Evolutionary conservation across 1,284 basidiomycete species (phyloP).

Genomic region (Melanopsichium pennsylvanicum): DNA sequence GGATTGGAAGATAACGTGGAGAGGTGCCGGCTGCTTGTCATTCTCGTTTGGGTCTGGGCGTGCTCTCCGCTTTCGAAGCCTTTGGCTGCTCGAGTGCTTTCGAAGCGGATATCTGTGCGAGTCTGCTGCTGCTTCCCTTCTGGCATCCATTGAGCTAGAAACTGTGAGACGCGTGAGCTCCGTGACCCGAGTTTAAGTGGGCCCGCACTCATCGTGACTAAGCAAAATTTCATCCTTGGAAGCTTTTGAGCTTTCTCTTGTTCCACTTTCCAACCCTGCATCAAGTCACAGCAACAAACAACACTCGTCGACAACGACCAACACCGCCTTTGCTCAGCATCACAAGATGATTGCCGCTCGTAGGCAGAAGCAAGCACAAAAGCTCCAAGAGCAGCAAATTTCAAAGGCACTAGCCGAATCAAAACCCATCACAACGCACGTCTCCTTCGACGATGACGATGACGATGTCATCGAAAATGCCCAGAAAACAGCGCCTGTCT

Average conservation of each 20-base stretch:
- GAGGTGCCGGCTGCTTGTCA: background rate
- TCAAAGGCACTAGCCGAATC: slow-evolving; percentile 30
- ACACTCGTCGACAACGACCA: too few relatives aligned
- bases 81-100: slow-evolving; percentile 7
- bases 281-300: background rate
- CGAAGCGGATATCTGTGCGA: slow-evolving; percentile 3
- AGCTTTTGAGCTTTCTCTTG: slow-evolving; percentile 2
- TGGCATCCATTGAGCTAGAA: background rate
- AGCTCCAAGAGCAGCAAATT: slow-evolving; percentile 43
- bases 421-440: slow-evolving; percentile 18
- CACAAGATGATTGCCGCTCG: slow-evolving; percentile 26
- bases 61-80: slow-evolving; percentile 22
- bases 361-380: slow-evolving; percentile 26
- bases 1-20: too few relatives aligned
- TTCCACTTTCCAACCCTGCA: background rate
- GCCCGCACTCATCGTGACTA: slow-evolving; percentile 17
- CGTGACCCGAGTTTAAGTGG: slow-evolving; percentile 15
- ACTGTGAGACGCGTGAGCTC: slow-evolving; percentile 33
- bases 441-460: slow-evolving; percentile 40
- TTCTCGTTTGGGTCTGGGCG: background rate
- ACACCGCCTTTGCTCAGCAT: too few relatives aligned
- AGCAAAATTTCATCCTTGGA: slow-evolving; percentile 26
- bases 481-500: background rate
- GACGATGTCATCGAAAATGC: slow-evolving; percentile 1
- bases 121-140: slow-evolving; percentile 1